A percentile compares a stretch with the other conserved stretches of the same genome.
phyloP scores from a whole-genome alignment of 1,139 yeast genomes.

The Yamadazyma trypodendri region DNA sequence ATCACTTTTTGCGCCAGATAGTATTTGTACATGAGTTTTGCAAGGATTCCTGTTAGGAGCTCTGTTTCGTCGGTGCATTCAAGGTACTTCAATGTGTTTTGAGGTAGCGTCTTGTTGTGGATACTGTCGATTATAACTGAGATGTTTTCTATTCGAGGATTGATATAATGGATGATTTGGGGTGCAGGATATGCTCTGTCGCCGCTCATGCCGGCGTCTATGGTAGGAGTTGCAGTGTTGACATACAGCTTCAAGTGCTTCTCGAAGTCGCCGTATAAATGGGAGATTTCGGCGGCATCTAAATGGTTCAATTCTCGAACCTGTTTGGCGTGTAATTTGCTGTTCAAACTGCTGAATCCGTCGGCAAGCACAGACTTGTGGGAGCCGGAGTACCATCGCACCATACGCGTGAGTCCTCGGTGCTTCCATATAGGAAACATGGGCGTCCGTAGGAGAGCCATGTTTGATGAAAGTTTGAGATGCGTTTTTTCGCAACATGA shows the following conservation, averaged over 20 bases:
- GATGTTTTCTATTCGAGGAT: constrained; percentile 27
- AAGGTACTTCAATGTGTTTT: constrained; percentile 18
- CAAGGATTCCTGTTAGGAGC: constrained; percentile 20
- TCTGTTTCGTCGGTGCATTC: constrained; percentile 18
- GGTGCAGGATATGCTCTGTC: too few species aligned
- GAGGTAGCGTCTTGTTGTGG: constrained; percentile 20
- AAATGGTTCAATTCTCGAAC: neutral
- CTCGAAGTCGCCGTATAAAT: neutral
- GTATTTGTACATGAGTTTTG: constrained; percentile 24
- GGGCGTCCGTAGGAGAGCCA: too few species aligned
- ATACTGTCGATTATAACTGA: constrained; percentile 21
- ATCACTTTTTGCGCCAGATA: constrained; percentile 11
- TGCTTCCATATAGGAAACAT: neutral
- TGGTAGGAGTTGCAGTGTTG: neutral
- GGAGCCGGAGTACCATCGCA: neutral
- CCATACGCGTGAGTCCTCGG: too few species aligned
- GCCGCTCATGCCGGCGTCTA: neutral
- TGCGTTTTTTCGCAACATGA: constrained; percentile 1
- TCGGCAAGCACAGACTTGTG: neutral
- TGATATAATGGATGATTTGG: constrained; percentile 23
- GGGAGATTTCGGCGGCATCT: neutral
- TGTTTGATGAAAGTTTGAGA: neutral
- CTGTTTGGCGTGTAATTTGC: neutral
- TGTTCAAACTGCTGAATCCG: neutral
- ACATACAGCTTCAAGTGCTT: neutral